These are phyloP conservation scores for Eucalyptus dawsonii DNA, from an alignment of 345 rosid genomes.

Conservation along the genomic window DNA sequence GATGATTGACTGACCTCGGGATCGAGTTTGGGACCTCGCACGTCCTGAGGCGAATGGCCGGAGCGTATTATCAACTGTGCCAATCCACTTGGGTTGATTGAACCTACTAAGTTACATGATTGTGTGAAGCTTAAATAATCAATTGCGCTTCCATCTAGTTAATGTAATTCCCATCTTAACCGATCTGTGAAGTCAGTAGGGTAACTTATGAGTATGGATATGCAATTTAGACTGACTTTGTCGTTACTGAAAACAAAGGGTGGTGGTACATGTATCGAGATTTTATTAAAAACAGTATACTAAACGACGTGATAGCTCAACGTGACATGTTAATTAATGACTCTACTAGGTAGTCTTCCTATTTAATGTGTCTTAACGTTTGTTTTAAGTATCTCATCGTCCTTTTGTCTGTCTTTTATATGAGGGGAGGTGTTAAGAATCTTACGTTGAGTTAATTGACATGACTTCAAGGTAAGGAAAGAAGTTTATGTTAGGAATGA, in stretches of 20 bases:
- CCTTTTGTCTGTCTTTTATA: not conserved
- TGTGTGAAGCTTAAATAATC: not conserved
- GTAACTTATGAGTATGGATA: not conserved
- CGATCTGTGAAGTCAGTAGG: not conserved
- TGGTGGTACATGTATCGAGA: not conserved
- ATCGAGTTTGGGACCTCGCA: not conserved
- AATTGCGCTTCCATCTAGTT: not conserved
- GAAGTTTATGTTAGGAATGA: not conserved
- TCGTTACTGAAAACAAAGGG: not conserved
- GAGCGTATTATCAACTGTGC: not conserved
- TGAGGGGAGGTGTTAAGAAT: not conserved
- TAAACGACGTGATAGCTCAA: not conserved
- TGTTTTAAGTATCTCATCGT: not conserved
- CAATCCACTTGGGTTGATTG: not conserved
- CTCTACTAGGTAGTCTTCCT: not conserved
- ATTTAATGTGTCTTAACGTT: not conserved
- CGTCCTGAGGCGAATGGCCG: not conserved
- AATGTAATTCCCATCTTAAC: not conserved
- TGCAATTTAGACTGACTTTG: not conserved
- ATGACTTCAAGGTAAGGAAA: not conserved
- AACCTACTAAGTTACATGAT: not conserved
- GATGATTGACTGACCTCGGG: not conserved
- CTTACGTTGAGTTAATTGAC: not conserved
- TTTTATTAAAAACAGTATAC: not conserved
- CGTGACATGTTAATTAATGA: not conserved